Evolutionary conservation across 1,284 basidiomycete genomes (phyloP), one percentile per base, ranked within the genome.

Genomic region (Malassezia equina): DNA sequence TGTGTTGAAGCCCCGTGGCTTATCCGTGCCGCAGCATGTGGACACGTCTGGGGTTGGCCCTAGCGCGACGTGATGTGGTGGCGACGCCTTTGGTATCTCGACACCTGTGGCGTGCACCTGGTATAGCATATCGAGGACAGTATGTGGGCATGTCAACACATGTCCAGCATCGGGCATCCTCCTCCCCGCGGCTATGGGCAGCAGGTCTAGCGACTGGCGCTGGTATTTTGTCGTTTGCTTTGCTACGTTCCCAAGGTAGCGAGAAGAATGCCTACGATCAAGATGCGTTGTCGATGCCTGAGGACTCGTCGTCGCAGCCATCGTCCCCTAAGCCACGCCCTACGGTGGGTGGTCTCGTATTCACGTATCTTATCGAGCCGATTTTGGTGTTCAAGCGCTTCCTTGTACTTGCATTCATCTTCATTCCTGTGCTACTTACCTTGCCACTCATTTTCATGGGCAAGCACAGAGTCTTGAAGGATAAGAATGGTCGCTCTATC

Each of bases 391-490:
- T 85, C 11, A 78, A 82, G 51, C 82, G 93, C 25, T 96, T 98
- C 77, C 75, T 91, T 31, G 83, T 87, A 65, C 82, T 99, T 17
- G 83, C 86, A 58, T 75, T 81, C 59, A 79, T 96, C 45, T 98
- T 99, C 75, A 76, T 85, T 1, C 93, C 93, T 0, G 88, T 96
- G 55, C 82, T 99, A 49, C 47, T 94, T 43, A 80, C 84, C 0
- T 79, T 83, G 24, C 93, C 93, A 0, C 87, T 95, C 82, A 78
- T 96, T 13, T 78, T 93, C 23, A 76, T 95, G 15, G 91, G 77
- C 4, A 41, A 55, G 57, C 15, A 15, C n/a, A 11, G 7, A 11
- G 29, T 36, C 4, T 6, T 11, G 17, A 15, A 42, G 52, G 21
- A 59, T 52, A 12, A n/a, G 15, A 24, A 48, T 8, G 47, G 58